Conservation (phyloP, 2,329 filamentous ascomycete genomes). For the Verticillium zaregamsianum region DNA sequence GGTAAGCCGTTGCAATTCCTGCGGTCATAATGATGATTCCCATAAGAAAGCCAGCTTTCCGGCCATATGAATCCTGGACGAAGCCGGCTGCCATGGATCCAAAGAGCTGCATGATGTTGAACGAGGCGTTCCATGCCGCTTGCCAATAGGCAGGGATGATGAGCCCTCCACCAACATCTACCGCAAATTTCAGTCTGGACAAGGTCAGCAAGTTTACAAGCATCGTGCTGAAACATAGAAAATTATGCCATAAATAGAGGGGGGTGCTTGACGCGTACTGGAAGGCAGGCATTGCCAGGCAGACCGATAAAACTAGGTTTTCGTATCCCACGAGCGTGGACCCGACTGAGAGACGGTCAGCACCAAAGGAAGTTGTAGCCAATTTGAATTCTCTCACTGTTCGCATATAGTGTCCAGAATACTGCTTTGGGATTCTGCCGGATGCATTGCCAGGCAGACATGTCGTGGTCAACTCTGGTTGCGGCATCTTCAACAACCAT, state of each 20-base stretch:
- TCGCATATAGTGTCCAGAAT: slow-evolving; percentile 11
- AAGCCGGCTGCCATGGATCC: slow-evolving; percentile 14
- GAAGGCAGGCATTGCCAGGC: slow-evolving; percentile 15
- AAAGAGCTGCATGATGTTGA: slow-evolving; percentile 15
- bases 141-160: slow-evolving; percentile 19
- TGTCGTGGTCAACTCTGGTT: neutral
- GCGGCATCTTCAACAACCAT: neutral
- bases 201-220: neutral
- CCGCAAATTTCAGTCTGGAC: slow-evolving; percentile 11
- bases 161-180: slow-evolving; percentile 11
- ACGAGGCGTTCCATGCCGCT: slow-evolving; percentile 16
- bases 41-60: slow-evolving; percentile 9
- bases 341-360: slow-evolving; percentile 3
- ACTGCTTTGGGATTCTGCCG: slow-evolving; percentile 7
- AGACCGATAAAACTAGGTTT: slow-evolving; percentile 13
- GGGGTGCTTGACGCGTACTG: slow-evolving; percentile 6
- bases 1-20: slow-evolving; percentile 14
- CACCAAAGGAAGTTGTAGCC: no score
- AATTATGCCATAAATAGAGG: neutral
- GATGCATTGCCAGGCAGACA: slow-evolving; percentile 5
- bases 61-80: slow-evolving; percentile 14
- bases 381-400: slow-evolving; percentile 2
- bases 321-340: slow-evolving; percentile 13
- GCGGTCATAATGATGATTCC: slow-evolving; percentile 7
- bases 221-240: neutral